Evolutionary conservation across 2,329 filamentous ascomycete genomes (phyloP).

Genomic region (Aspergillus sp.): DNA sequence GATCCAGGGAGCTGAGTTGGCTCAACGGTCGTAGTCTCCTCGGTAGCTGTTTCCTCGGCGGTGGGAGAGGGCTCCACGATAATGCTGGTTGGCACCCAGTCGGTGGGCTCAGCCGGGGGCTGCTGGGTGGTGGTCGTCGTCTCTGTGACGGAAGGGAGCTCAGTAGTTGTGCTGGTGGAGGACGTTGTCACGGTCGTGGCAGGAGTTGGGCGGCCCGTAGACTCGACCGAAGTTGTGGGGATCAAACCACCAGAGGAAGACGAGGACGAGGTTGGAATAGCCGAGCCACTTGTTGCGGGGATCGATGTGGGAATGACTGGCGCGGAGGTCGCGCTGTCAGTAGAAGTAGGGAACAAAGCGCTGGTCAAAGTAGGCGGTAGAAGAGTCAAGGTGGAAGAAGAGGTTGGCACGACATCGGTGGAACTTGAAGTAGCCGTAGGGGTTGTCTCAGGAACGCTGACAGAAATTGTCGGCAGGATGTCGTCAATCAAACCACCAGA

Average conservation of each 20-base stretch:
- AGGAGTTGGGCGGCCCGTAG: constrained; percentile 8
- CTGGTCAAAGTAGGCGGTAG: constrained; percentile 6
- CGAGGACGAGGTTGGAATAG: constrained; percentile 13
- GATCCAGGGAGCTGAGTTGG: constrained; percentile 72
- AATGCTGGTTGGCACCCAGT: constrained; percentile 33
- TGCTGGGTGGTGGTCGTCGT: constrained; percentile 38
- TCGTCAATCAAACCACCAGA: constrained; percentile 1
- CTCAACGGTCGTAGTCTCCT: constrained; percentile 47
- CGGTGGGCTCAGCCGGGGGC: constrained; percentile 14
- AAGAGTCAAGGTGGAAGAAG: constrained; percentile 18
- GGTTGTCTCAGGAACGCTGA: constrained; percentile 32
- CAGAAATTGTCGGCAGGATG: constrained; percentile 29
- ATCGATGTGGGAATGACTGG: constrained; percentile 23
- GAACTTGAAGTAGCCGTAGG: constrained; percentile 13
- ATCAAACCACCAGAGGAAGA: constrained; percentile 4
- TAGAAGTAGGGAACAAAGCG: constrained; percentile 7
- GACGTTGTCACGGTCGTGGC: constrained; percentile 25
- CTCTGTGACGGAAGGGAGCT: constrained; percentile 21
- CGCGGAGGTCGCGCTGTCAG: constrained; percentile 1
- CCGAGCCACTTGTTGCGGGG: constrained; percentile 11
- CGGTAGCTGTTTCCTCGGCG: constrained; percentile 31
- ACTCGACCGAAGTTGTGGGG: background rate
- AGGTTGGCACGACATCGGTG: constrained; percentile 16
- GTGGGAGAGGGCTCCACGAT: constrained; percentile 36
- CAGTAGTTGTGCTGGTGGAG: constrained; percentile 27